Conservation (phyloP, 73 alveolate genomes). For the Paraurostyla sp. region DNA sequence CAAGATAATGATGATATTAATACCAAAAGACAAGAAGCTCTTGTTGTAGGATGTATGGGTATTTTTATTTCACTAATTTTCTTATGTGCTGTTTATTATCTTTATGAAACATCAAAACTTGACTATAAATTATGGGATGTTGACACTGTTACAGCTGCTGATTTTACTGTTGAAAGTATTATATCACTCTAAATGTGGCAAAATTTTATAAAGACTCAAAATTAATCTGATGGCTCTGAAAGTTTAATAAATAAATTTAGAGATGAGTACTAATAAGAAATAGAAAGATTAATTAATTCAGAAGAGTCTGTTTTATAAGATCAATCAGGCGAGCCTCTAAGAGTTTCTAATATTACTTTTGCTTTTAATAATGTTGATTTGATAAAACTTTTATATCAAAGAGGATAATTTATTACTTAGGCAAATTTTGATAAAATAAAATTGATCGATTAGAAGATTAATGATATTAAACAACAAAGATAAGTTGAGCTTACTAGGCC, state of each 20-base stretch:
- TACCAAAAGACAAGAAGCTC: conserved; percentile 57
- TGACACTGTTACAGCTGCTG: conserved; percentile 72
- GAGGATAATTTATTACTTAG: conserved; percentile 41
- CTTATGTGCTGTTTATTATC: conserved; percentile 16
- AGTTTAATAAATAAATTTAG: conserved; percentile 20
- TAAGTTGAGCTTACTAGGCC: conserved; percentile 48
- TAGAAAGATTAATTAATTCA: conserved; percentile 5
- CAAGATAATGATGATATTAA: conserved; percentile 3
- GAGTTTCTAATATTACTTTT: conserved; percentile 59
- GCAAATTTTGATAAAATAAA: conserved; percentile 35
- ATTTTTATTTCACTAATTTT: conserved; percentile 19
- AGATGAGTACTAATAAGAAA: neutral
- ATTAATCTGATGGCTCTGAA: neutral
- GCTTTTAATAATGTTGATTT: conserved; percentile 63
- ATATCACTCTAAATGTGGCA: conserved; percentile 28
- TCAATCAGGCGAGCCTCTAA: neutral
- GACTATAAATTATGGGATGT: conserved; percentile 66
- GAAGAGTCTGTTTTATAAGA: conserved; percentile 1
- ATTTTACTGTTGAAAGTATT: conserved; percentile 60
- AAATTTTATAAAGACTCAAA: neutral
- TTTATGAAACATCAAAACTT: neutral
- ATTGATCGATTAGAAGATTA: conserved; percentile 47
- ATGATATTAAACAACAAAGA: neutral
- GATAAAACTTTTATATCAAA: conserved; percentile 4
- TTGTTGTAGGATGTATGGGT: conserved; percentile 25